A percentile compares a stretch with the other conserved stretches of the same genome.
Conservation (phyloP, 2,329 filamentous ascomycete species). For the Endoconidiophora polonica region DNA sequence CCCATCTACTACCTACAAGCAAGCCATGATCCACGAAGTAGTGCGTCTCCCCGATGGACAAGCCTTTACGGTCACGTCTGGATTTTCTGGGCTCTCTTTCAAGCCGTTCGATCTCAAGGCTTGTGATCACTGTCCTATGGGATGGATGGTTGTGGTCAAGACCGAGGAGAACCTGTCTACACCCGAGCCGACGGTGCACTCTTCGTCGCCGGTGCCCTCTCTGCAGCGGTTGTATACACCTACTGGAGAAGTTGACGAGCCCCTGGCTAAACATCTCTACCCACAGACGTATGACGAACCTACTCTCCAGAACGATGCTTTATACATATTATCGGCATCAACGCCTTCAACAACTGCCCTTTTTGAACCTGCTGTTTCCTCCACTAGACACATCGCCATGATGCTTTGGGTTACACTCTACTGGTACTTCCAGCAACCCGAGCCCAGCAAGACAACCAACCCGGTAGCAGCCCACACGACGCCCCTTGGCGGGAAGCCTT, state of each 20-base stretch:
- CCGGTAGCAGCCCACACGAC: conserved; percentile 46
- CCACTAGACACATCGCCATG: conserved; percentile 82
- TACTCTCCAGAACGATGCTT: conserved; percentile 59
- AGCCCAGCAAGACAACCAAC: conserved; percentile 47
- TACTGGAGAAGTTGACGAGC: conserved; percentile 10
- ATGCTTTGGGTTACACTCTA: conserved; percentile 90
- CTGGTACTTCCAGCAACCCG: conserved; percentile 91
- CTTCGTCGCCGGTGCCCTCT: neutral
- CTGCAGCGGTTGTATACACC: neutral
- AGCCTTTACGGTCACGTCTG: conserved; percentile 61
- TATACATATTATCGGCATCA: conserved; percentile 86
- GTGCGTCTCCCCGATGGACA: conserved; percentile 78
- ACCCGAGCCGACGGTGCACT: neutral
- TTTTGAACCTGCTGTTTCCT: conserved; percentile 63
- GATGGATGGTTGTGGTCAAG: conserved; percentile 80
- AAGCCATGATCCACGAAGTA: conserved; percentile 19
- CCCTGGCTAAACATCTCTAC: conserved; percentile 15
- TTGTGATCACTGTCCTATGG: conserved; percentile 59
- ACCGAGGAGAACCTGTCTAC: conserved; percentile 34
- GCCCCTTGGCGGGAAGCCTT: conserved; percentile 52
- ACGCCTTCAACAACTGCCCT: conserved; percentile 58
- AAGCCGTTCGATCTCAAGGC: conserved; percentile 60
- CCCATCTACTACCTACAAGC: too few species aligned
- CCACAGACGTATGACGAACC: conserved; percentile 43
- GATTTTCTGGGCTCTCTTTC: conserved; percentile 87